Conservation (phyloP, 2,329 filamentous ascomycete species). For the Huntiella savannae region DNA sequence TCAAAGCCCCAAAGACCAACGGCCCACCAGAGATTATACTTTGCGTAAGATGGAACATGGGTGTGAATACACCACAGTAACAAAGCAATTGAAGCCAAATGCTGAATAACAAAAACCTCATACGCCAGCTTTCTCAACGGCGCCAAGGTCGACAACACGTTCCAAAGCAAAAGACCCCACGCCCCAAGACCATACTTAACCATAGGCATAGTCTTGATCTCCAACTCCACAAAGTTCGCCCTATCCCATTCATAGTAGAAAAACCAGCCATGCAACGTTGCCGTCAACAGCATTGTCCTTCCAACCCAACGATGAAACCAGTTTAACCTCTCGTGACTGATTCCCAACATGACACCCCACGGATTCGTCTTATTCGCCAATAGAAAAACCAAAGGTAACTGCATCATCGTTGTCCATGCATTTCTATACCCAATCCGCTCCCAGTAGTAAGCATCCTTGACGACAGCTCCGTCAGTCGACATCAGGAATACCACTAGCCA, state of each 20-base stretch:
- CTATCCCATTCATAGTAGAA: conserved; percentile 46
- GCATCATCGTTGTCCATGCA: conserved; percentile 45
- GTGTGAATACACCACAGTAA: conserved; percentile 44
- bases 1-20: conserved; percentile 44
- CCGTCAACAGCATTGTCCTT: conserved; percentile 47
- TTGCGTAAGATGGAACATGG: conserved; percentile 40
- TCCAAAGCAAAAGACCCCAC: conserved; percentile 48
- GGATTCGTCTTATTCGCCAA: conserved; percentile 36
- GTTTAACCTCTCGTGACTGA: conserved; percentile 49
- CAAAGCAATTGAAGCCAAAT: conserved; percentile 39
- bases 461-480: conserved; percentile 30
- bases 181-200: conserved; percentile 48
- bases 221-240: conserved; percentile 36
- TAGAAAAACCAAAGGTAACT: conserved; percentile 45
- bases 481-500: conserved; percentile 40
- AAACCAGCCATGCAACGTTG: conserved; percentile 49
- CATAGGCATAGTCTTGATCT: conserved; percentile 42
- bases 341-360: conserved; percentile 41
- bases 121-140: conserved; percentile 48
- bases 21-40: conserved; percentile 46
- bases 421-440: conserved; percentile 50
- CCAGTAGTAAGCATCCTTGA: conserved; percentile 36
- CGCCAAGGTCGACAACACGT: conserved; percentile 39
- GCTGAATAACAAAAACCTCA: conserved; percentile 51
- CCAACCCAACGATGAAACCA: conserved; percentile 59